phyloP scores from a whole-genome alignment of 1,139 yeast species.

The Lodderomyces orthopsilosis region DNA sequence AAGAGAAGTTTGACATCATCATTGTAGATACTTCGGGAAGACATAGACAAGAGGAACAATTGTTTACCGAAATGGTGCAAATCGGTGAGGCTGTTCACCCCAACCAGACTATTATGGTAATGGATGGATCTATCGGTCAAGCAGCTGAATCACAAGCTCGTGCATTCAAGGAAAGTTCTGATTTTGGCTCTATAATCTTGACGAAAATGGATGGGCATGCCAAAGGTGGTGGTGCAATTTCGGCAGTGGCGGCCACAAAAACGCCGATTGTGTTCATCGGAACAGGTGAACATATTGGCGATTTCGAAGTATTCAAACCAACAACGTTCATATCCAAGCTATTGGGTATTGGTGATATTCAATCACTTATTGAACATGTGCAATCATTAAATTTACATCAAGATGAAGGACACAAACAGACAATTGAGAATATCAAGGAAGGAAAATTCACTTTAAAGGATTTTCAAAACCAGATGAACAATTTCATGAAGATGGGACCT shows the following conservation, averaged over 20 bases:
- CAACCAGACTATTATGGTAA: conserved; percentile 93
- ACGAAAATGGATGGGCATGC: conserved; percentile 99
- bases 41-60: conserved; percentile 90
- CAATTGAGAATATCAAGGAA: conserved; percentile 89
- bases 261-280: conserved; percentile 98
- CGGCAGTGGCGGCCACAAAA: conserved; percentile 95
- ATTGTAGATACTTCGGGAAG: conserved; percentile 98
- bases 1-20: conserved; percentile 87
- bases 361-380: conserved; percentile 91
- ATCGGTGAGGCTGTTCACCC: conserved; percentile 85
- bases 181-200: conserved; percentile 91
- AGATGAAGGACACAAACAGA: conserved; percentile 69
- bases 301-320: conserved; percentile 89
- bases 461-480: conserved; percentile 92
- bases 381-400: conserved; percentile 80
- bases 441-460: conserved; percentile 92
- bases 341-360: conserved; percentile 93
- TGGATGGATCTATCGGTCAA: conserved; percentile 97
- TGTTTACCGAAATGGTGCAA: conserved; percentile 93
- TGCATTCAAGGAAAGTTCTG: conserved; percentile 90
- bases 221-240: conserved; percentile 98
- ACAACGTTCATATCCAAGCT: conserved; percentile 83
- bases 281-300: conserved; percentile 96
- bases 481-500: conserved; percentile 96
- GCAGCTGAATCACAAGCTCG: conserved; percentile 94